These are phyloP conservation scores for Epichloe sylvatica DNA, from an alignment of 2,329 filamentous ascomycete species.

Conservation along the genomic window DNA sequence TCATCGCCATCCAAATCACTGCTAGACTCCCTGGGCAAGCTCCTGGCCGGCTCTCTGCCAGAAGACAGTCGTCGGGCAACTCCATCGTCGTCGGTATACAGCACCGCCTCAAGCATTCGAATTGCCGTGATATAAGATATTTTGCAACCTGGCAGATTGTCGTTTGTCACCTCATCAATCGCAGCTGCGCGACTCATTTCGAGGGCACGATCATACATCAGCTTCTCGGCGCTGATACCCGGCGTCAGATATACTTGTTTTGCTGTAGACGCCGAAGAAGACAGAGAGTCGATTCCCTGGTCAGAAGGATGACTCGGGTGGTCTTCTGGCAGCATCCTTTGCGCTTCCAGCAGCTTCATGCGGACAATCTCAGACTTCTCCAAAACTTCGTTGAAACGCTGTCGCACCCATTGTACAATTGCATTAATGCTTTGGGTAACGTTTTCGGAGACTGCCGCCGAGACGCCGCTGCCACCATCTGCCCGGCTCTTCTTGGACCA, in stretches of 20 bases:
- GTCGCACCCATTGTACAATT: slow-evolving; percentile 89
- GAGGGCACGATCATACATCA: slow-evolving; percentile 94
- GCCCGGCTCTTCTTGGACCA: slow-evolving; percentile 68
- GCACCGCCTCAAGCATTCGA: slow-evolving; percentile 83
- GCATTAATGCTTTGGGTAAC: slow-evolving; percentile 66
- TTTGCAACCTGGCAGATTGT: slow-evolving; percentile 77
- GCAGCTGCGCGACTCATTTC: slow-evolving; percentile 94
- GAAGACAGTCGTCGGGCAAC: slow-evolving; percentile 19
- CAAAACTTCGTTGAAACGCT: slow-evolving; percentile 89
- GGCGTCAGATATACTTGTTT: slow-evolving; percentile 75
- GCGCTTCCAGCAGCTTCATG: slow-evolving; percentile 71
- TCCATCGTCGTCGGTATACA: slow-evolving; percentile 64
- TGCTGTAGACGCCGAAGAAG: slow-evolving; percentile 47
- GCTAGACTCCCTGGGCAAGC: slow-evolving; percentile 17
- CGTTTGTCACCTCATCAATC: slow-evolving; percentile 88
- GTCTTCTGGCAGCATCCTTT: slow-evolving; percentile 65
- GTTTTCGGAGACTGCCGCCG: slow-evolving; percentile 29
- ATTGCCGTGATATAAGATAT: slow-evolving; percentile 89
- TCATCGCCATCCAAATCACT: slow-evolving; percentile 52
- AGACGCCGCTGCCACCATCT: slow-evolving; percentile 34
- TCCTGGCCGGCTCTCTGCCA: slow-evolving; percentile 28
- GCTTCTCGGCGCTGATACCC: slow-evolving; percentile 84
- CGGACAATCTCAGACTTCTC: slow-evolving; percentile 95
- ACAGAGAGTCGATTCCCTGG: slow-evolving; percentile 45
- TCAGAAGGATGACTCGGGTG: slow-evolving; percentile 81